Evolutionary conservation across 2,329 filamentous ascomycete species (phyloP), one percentile per base, ranked within the genome.

Genomic region (Dactylellina leptospora): DNA sequence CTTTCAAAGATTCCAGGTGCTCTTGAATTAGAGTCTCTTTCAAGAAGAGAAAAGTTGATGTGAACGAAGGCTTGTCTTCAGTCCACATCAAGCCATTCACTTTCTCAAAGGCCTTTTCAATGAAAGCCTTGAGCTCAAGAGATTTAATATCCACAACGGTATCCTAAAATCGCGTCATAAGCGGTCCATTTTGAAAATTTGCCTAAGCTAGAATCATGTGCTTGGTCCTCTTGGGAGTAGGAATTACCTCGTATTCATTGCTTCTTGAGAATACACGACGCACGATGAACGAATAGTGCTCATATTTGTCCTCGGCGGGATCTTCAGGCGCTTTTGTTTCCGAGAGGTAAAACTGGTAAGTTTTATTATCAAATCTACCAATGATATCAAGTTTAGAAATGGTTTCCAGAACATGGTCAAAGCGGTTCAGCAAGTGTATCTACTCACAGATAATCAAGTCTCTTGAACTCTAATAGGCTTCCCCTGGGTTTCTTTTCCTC

Each of bases 81-180:
- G 93, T 90, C 47, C 96, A 81, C 74, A 88, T 93, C 42, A 96
- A 84, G 13, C 90, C 88, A 77, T 91, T 92, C 77, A 91, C 87
- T 18, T 87, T 88, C 44, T 90, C 89, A 83, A 93, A 88, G 9
- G 93, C 84, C 42, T 88, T 86, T 53, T 85, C 83, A 0, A 93
- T 82, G 20, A 86, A 87, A 73, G 92, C 87, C 5, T 89, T 88
- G 2, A 96, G 83, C 13, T 87, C 81, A 75, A 92, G 92, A 78
- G 91, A 95, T 81, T 93, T 95, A 79, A 96, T 90, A 75, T 96
- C 91, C 51, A 96, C 87, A 11, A 88, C 81, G 0, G 92, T 92
- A 77, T 79, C 77, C 76, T 79, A 63, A 22, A 58, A 58, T 61
- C 61, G 9, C 2, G 13, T n/a, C 13, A 51, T n/a, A n/a, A n/a